phyloP scores from a whole-genome alignment of 495 filamentous ascomycete genomes.

The Hapsidospora chrysogenum region DNA sequence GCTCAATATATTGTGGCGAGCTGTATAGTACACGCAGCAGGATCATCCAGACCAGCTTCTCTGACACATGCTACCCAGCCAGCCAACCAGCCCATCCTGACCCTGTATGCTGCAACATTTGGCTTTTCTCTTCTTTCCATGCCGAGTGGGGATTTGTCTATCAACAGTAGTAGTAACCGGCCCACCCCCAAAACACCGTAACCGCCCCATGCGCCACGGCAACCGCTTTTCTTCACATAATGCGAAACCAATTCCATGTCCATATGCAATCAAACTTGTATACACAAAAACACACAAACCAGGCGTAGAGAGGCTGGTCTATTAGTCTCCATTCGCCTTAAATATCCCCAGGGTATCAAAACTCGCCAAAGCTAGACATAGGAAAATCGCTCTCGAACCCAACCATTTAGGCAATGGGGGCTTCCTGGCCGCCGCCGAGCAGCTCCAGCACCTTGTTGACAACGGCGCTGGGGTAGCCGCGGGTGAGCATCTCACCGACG shows the following conservation, averaged over 20 bases:
- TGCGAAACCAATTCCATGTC: no score
- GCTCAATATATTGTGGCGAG: no score
- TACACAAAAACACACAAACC: no score
- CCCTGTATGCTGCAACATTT: no score
- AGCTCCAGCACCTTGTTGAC: constrained; percentile 83
- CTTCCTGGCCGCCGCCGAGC: constrained; percentile 43
- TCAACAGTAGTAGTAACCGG: neutral
- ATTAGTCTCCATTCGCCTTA: neutral
- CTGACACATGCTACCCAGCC: no score
- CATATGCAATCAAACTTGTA: no score
- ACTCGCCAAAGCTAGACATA: neutral
- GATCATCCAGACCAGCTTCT: no score
- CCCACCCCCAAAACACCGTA: neutral
- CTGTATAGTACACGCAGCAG: neutral
- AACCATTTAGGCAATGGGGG: constrained; percentile 1
- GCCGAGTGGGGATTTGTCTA: constrained; percentile 6
- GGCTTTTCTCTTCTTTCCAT: neutral
- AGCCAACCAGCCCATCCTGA: neutral
- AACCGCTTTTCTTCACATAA: no score
- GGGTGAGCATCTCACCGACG: constrained; percentile 76
- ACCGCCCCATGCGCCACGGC: no score
- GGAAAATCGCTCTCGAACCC: neutral
- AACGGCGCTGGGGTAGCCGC: constrained; percentile 84
- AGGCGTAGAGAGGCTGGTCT: no score
- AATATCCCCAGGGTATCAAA: constrained; percentile 2